Percentiles rank a stretch among this genome's conserved stretches.
Evolutionary conservation across 2,329 filamentous ascomycete genomes (phyloP).

Genomic region (Ilyonectria mors-panacis): DNA sequence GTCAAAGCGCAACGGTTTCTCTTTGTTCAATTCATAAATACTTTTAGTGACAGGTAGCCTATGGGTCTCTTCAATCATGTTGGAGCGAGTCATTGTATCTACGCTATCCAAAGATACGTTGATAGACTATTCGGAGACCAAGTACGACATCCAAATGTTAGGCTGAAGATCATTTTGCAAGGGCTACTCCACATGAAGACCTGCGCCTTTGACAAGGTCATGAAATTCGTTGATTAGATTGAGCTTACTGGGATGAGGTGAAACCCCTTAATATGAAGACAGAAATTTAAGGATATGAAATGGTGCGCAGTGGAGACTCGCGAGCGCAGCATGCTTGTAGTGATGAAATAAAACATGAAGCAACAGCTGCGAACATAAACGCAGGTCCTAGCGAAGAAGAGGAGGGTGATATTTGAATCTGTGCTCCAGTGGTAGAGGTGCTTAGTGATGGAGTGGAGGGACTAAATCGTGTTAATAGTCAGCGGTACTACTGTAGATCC

Average conservation of each 20-base stretch:
- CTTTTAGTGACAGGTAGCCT: constrained; percentile 19
- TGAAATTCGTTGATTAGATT: constrained; percentile 13
- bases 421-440: too few species aligned
- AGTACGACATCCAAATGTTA: constrained; percentile 26
- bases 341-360: too few species aligned
- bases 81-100: constrained; percentile 3
- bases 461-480: too few species aligned
- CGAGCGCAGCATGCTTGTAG: constrained; percentile 11
- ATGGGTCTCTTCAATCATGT: constrained; percentile 28
- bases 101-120: constrained; percentile 16
- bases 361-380: too few species aligned
- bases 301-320: constrained; percentile 20
- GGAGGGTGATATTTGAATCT: too few species aligned
- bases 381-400: too few species aligned
- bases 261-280: constrained; percentile 19
- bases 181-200: constrained; percentile 14
- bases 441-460: too few species aligned
- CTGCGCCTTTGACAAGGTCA: constrained; percentile 12
- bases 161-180: constrained; percentile 20
- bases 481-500: too few species aligned
- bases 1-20: constrained; percentile 10
- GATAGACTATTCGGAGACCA: constrained; percentile 15
- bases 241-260: constrained; percentile 4
- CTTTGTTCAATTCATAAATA: constrained; percentile 21
- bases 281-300: constrained; percentile 18